These are phyloP conservation scores for Neurospora discreta DNA, from an alignment of 495 filamentous ascomycete genomes.

Conservation along the genomic window DNA sequence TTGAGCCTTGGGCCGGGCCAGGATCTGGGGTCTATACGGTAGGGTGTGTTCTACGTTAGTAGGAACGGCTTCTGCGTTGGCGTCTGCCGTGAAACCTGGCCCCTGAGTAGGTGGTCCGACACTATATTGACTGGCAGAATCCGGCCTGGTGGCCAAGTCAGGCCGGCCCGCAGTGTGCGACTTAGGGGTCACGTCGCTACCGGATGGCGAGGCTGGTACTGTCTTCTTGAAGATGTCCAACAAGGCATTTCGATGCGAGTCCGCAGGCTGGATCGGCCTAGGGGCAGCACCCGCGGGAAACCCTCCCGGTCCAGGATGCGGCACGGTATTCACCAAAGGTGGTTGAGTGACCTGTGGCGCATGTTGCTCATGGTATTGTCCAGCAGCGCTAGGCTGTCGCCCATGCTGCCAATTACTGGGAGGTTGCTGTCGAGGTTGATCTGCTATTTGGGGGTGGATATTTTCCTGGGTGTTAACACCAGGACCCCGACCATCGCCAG, in stretches of 20 bases:
- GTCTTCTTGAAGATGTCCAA: conserved; percentile 40
- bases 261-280: conserved; percentile 23
- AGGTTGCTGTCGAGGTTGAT: conserved; percentile 10
- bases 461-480: conserved; percentile 4
- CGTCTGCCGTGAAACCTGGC: conserved; percentile 13
- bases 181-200: conserved; percentile 10
- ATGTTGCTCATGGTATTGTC: conserved; percentile 14
- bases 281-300: conserved; percentile 1
- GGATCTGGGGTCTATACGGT: conserved; percentile 30
- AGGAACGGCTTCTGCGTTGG: conserved; percentile 20
- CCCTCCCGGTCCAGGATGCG: background rate
- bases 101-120: conserved; percentile 16
- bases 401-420: conserved; percentile 8
- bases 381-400: conserved; percentile 9
- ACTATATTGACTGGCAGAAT: conserved; percentile 7
- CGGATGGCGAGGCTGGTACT: conserved; percentile 12
- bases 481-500: conserved; percentile 4
- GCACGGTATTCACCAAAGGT: background rate
- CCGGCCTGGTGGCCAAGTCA: conserved; percentile 6
- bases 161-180: conserved; percentile 4
- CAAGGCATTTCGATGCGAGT: conserved; percentile 33
- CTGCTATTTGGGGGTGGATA: conserved; percentile 1
- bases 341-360: conserved; percentile 3
- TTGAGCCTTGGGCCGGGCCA: conserved; percentile 24
- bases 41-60: conserved; percentile 30